A percentile compares a stretch with the other conserved stretches of the same genome.
phyloP scores from a whole-genome alignment of 192 early-diverging fungal species.

The Helicostylum pulchrum region DNA sequence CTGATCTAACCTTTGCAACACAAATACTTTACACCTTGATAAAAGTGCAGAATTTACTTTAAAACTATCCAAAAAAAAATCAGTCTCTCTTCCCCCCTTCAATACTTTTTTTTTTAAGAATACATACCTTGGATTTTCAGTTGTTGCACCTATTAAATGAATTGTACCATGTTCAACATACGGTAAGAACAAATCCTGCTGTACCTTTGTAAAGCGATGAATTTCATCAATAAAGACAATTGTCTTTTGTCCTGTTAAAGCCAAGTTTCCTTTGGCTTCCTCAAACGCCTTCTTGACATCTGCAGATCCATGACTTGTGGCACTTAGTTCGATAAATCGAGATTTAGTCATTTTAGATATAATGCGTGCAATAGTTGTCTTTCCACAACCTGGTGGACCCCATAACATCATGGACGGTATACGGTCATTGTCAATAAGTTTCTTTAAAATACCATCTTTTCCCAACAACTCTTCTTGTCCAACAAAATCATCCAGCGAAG shows the following conservation, averaged over 20 bases:
- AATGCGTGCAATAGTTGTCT: slow-evolving; percentile 39
- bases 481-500: slow-evolving; percentile 59
- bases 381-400: slow-evolving; percentile 42
- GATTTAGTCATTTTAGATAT: slow-evolving; percentile 48
- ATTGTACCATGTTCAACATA: slow-evolving; percentile 73
- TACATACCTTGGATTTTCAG: slow-evolving; percentile 64
- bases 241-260: slow-evolving; percentile 55
- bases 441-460: slow-evolving; percentile 55
- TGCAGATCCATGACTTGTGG: slow-evolving; percentile 50
- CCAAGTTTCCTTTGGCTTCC: slow-evolving; percentile 56
- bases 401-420: slow-evolving; percentile 82
- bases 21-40: slow-evolving; percentile 76
- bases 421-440: slow-evolving; percentile 61
- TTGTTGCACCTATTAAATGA: slow-evolving; percentile 70
- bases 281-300: slow-evolving; percentile 71
- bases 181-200: slow-evolving; percentile 85
- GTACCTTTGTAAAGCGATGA: slow-evolving; percentile 85
- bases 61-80: slow-evolving; percentile 38
- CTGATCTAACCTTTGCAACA: slow-evolving; percentile 59
- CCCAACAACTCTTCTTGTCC: slow-evolving; percentile 74
- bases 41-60: slow-evolving; percentile 79
- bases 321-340: slow-evolving; percentile 48
- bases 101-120: no score
- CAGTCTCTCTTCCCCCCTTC: no score
- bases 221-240: slow-evolving; percentile 89